phyloP scores from a whole-genome alignment of 495 filamentous ascomycete species.

The Clavariopsis aquatica region DNA sequence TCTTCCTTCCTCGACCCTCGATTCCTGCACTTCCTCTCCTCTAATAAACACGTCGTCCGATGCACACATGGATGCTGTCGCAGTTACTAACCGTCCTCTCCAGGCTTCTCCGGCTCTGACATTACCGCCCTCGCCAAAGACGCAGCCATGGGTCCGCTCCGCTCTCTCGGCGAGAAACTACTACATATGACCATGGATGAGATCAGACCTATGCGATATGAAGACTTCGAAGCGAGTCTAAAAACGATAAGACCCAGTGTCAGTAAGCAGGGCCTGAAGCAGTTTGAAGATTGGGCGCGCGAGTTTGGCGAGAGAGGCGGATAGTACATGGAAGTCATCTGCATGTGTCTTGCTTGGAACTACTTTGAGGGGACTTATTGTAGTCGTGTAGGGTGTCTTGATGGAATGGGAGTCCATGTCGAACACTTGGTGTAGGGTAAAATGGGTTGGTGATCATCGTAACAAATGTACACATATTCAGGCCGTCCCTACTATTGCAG shows the following conservation, averaged over 20 bases:
- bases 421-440: no score
- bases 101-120: slow-evolving; percentile 95
- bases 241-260: slow-evolving; percentile 88
- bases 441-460: no score
- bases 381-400: no score
- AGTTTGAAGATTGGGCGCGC: slow-evolving; percentile 92
- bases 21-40: no score
- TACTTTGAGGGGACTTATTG: no score
- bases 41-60: no score
- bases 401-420: no score
- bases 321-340: no score
- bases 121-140: slow-evolving; percentile 98
- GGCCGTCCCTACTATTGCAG: no score
- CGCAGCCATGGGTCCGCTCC: slow-evolving; percentile 94
- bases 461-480: no score
- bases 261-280: slow-evolving; percentile 74
- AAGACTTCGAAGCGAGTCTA: slow-evolving; percentile 85
- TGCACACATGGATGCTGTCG: neutral
- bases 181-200: slow-evolving; percentile 90
- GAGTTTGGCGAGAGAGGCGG: slow-evolving; percentile 92
- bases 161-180: slow-evolving; percentile 86
- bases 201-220: slow-evolving; percentile 79
- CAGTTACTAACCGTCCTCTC: neutral
- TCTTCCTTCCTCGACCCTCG: no score
- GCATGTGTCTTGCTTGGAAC: no score